Evolutionary conservation across 208 protist genomes (phyloP), one percentile per base, ranked within the genome.

Genomic region (Phytomonas francai): DNA sequence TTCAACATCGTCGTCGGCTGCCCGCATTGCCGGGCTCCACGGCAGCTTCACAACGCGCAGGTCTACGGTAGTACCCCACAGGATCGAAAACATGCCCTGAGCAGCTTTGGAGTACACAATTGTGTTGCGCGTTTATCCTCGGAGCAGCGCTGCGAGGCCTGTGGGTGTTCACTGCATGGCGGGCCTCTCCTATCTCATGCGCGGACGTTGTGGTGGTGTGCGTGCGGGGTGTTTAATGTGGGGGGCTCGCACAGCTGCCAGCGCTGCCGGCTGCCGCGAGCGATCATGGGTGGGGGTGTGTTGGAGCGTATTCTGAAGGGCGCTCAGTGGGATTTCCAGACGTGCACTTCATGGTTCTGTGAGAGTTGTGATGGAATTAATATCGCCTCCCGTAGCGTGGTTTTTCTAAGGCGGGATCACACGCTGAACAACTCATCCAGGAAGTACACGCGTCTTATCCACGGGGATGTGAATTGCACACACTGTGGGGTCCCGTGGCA

Each of bases 271-370:
- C 61, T 91, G 31, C 88, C 88, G 0, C 77, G 85, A 14, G 51
- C 70, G n/a, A 28, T 89, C 4, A 39, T 66, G 0, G 42, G 56
- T 22, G 68, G 64, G 0, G 45, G 57, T 3, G 57, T 67, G 59
- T 51, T 87, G 64, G 62, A 69, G 7, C 58, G 61, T 34, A 62
- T 89, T 14, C 74, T 86, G 36, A 28, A n/a, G 6, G 36, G 39
- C 29, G 63, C 32, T 3, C 30, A 14, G 42, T 91, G 81, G 79
- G 88, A 93, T 69, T 81, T 89, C 33, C 56, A 63, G 28, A 65
- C 51, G 1, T 79, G 82, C 70, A 89, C 84, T 34, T 82, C 79
- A 67, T 93, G 88, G 85, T 75, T 81, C 58, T 93, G 88, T 42
- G 80, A 83, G 68, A 56, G 67, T n/a, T 93, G 88, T 67, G 75